These are phyloP conservation scores for Cryptosporidium sp. DNA, from an alignment of 169 alveolate genomes.

Conservation along the genomic window DNA sequence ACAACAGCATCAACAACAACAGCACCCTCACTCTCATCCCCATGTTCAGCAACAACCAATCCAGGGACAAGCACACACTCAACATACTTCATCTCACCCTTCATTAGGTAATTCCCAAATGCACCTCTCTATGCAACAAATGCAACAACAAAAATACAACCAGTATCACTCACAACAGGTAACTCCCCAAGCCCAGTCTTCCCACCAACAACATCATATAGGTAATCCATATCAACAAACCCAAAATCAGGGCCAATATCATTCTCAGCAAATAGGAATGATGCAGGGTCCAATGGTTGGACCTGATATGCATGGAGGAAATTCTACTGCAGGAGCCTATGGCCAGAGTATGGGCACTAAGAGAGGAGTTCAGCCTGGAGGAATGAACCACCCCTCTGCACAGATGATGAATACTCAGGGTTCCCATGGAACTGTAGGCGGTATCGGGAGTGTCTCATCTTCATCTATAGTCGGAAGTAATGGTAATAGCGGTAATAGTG, in stretches of 20 bases:
- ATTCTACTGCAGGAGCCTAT: not conserved
- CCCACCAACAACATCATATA: slow-evolving; percentile 1
- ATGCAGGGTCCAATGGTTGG: not conserved
- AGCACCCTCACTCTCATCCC: not conserved
- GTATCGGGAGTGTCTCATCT: slow-evolving; percentile 1
- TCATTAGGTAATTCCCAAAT: not conserved
- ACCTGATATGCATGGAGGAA: slow-evolving; percentile 11
- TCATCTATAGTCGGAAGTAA: not conserved
- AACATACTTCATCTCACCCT: not conserved
- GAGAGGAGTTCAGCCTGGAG: slow-evolving; percentile 11
- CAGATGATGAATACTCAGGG: not conserved
- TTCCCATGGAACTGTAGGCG: not conserved
- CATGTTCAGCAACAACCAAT: not conserved
- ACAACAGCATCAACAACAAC: not conserved
- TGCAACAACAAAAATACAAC: slow-evolving; percentile 16
- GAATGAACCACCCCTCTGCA: not conserved
- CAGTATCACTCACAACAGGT: slow-evolving; percentile 18
- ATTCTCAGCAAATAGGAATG: not conserved
- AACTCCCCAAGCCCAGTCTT: not conserved
- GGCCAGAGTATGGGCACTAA: not conserved
- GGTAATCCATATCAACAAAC: slow-evolving; percentile 11
- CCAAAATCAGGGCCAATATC: slow-evolving; percentile 6
- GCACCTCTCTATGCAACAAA: slow-evolving; percentile 6
- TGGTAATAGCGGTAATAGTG: not conserved
- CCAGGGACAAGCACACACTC: slow-evolving; percentile 1